Conservation (phyloP, 495 filamentous ascomycete species). For the Collariella sp. region DNA sequence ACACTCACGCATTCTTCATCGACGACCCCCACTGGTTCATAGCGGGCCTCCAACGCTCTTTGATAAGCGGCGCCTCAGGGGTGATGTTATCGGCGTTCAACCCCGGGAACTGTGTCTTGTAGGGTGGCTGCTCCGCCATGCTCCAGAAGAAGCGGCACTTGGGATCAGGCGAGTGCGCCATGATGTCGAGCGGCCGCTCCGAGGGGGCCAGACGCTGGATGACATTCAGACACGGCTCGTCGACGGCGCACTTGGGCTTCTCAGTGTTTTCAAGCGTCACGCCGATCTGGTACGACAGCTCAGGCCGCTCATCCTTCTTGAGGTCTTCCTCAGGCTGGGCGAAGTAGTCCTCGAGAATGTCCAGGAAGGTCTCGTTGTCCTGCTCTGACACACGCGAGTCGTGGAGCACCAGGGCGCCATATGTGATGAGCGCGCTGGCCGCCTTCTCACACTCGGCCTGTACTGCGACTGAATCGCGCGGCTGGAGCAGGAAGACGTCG, state of each 20-base stretch:
- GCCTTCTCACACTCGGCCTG: conserved; percentile 39
- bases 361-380: conserved; percentile 42
- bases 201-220: conserved; percentile 38
- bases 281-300: conserved; percentile 43
- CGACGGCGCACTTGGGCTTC: conserved; percentile 46
- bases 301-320: conserved; percentile 39
- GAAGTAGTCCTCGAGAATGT: conserved; percentile 48
- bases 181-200: conserved; percentile 42
- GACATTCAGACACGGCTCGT: conserved; percentile 42
- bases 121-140: conserved; percentile 40
- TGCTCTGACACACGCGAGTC: conserved; percentile 43
- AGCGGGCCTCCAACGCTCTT: conserved; percentile 34
- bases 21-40: conserved; percentile 43
- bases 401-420: conserved; percentile 43
- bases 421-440: conserved; percentile 39
- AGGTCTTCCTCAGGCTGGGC: conserved; percentile 39
- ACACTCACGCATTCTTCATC: conserved; percentile 45
- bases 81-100: conserved; percentile 39
- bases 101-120: conserved; percentile 38
- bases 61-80: conserved; percentile 34
- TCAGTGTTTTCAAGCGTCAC: conserved; percentile 48
- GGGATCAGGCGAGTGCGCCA: conserved; percentile 38
- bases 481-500: conserved; percentile 35
- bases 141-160: conserved; percentile 46
- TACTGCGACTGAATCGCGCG: conserved; percentile 28